Percentiles rank a stretch among this genome's conserved stretches.
These are phyloP conservation scores for Lactarius sp. DNA, from an alignment of 768 basidiomycete genomes.

Conservation along the genomic window DNA sequence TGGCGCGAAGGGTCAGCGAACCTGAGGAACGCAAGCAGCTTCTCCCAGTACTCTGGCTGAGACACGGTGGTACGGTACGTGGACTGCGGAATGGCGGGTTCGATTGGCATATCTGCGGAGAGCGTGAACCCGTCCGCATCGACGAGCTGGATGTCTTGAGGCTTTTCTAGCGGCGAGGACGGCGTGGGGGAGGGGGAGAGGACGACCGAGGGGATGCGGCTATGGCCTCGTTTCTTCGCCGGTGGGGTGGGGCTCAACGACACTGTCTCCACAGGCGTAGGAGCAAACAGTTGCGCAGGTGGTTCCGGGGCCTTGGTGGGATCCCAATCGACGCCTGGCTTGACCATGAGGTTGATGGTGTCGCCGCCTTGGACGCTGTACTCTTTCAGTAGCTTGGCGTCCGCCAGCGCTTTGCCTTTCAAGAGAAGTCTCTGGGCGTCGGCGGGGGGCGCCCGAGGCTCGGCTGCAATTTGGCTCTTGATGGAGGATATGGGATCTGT, in stretches of 20 bases:
- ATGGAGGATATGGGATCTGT: constrained; percentile 81
- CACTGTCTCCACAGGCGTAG: constrained; percentile 9
- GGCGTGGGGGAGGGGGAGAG: constrained; percentile 77
- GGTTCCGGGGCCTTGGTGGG: constrained; percentile 39
- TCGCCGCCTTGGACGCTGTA: constrained; percentile 80
- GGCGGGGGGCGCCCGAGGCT: constrained; percentile 66
- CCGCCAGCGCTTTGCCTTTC: constrained; percentile 91
- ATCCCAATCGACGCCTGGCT: constrained; percentile 67
- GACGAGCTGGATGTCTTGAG: constrained; percentile 60
- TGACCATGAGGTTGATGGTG: constrained; percentile 82
- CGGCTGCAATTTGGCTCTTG: constrained; percentile 67
- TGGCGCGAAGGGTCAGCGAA: constrained; percentile 31
- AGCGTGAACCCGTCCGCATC: constrained; percentile 54
- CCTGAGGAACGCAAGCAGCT: constrained; percentile 60
- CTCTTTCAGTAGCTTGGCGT: constrained; percentile 85
- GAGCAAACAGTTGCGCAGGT: constrained; percentile 18
- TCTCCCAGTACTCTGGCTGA: constrained; percentile 75
- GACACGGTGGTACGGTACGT: constrained; percentile 65
- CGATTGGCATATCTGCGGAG: constrained; percentile 31
- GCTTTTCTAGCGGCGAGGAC: constrained; percentile 42
- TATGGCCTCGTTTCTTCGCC: constrained; percentile 42
- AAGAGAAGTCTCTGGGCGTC: constrained; percentile 82
- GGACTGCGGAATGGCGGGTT: constrained; percentile 28
- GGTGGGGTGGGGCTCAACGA: constrained; percentile 23
- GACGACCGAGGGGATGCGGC: constrained; percentile 71